Base-by-base conservation (phyloP, 2,329 filamentous ascomycete species). In the Chaetomiaceae sp. region DNA sequence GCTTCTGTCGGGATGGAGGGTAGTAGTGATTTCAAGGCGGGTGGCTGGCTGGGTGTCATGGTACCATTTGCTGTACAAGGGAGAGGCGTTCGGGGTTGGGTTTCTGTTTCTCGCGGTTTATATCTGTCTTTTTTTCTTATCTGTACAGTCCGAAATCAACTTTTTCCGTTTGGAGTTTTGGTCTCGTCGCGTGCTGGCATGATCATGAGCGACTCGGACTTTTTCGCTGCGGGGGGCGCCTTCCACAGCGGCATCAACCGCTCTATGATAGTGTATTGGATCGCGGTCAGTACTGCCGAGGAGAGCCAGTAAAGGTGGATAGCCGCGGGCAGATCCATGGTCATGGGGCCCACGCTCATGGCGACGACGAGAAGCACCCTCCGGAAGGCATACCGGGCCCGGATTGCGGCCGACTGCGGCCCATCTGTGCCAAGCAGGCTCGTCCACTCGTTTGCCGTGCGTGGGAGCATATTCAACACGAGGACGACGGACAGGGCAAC, bases 301-400 rank as follows among this genome's bases (percentile, higher is more conserved):
- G 67, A 51, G 2, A 74, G 48, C 71, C 71, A 74, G 57, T 74
- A 75, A 9, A 74, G 57, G 47, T 74, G 72, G 21, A 75, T 52
- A 1, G 71, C 72, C 5, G 66, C 67, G 1, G 72, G 72, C 20
- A 75, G 56, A 33, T 68, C 53, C 53, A 70, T 55, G 2, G 72
- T 73, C 9, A 63, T 31, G 4, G 68, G 66, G 2, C 70, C 69
- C n/a, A n/a, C n/a, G n/a, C n/a, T n/a, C n/a, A n/a, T n/a, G n/a
- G n/a, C n/a, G 4, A 72, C 56, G 9, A 58, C 44, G 10, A 65
- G n/a, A 2, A 61, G 56, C 20, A 70, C 5, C 4, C 66, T 31
- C 0, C 71, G 30, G 27, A 72, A 41, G 2, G 34, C 49, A n/a
- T n/a, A n/a, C 10, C 39, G 8, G 41, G n/a, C 42, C 10, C 16